Base-by-base conservation (phyloP, 345 rosid species). In the Eucalyptus erythrocorys region DNA sequence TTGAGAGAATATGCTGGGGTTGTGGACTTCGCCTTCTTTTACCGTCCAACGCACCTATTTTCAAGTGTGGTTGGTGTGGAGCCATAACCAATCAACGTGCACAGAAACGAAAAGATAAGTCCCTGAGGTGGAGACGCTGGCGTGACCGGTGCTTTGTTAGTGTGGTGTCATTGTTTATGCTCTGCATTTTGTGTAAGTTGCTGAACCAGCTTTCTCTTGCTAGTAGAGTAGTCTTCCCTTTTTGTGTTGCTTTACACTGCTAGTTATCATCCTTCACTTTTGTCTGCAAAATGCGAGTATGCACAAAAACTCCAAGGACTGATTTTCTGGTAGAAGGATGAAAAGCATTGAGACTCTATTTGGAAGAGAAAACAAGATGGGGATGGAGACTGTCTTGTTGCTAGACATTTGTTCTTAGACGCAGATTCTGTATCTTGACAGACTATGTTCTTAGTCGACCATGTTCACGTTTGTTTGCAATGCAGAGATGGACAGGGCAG, bases 31-130 rank as follows among this genome's bases (percentile, higher is more conserved):
- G 92, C 79, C 95, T 95, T 85, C 92, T 95, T 91, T 96, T 95
- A 88, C 97, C 98, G 21, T 91, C 98, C 51, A 90, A 92, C 27
- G 87, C 96, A 1, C 95, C 94, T 87, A 82, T 94, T 92, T 96
- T 97, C 89, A 96, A 96, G 92, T 97, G 99, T 81, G 96, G 97
- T 49, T 97, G 99, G 99, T 97, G 99, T 93, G 99, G 99, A 90
- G 99, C 99, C 51, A 91, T 97, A 88, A 96, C 99, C 16, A 92
- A 91, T 90, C 94, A 92, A 87, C 94, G 93, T 61, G 88, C 91
- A 15, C 76, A 64, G 88, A 92, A 91, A 89, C 92, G 88, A 32
- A 95, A 94, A 88, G 93, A 93, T 93, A 92, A 94, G 89, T 86
- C 55, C 66, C 92, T 92, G 87, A 88, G 94, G 92, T 93, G 98